Percentiles rank a stretch among this genome's conserved stretches.
These are phyloP conservation scores for Helotiales sp. DNA, from an alignment of 2,329 filamentous ascomycete species.

Conservation along the genomic window DNA sequence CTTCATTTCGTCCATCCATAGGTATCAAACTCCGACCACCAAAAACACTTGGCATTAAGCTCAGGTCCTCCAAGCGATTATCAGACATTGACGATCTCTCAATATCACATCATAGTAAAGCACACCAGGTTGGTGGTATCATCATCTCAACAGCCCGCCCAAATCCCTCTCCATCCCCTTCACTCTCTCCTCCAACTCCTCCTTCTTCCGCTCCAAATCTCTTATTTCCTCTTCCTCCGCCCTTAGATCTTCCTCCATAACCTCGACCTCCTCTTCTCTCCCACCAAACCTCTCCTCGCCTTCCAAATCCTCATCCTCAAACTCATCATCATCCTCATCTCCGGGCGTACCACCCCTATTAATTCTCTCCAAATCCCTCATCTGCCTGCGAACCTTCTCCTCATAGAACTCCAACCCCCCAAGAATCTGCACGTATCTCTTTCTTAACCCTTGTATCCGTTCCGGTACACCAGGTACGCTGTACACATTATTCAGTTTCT, in stretches of 20 bases:
- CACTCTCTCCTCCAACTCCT: conserved; percentile 65
- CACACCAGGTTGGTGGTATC: background rate
- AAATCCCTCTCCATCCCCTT: conserved; percentile 71
- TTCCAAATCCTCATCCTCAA: conserved; percentile 55
- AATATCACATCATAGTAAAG: background rate
- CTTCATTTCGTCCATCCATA: background rate
- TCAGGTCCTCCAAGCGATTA: background rate
- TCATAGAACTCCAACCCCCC: conserved; percentile 83
- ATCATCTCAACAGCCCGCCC: conserved; percentile 55
- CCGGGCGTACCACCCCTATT: conserved; percentile 66
- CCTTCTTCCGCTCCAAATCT: conserved; percentile 67
- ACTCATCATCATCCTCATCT: conserved; percentile 60
- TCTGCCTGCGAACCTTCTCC: conserved; percentile 76
- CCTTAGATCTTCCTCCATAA: conserved; percentile 72
- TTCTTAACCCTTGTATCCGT: conserved; percentile 73
- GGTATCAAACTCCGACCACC: conserved; percentile 8
- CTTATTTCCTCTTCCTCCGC: conserved; percentile 71
- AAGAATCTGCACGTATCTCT: conserved; percentile 71
- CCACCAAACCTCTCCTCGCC: conserved; percentile 51
- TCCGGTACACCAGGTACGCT: conserved; percentile 79
- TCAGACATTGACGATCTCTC: background rate
- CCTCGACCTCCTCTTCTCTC: conserved; percentile 46
- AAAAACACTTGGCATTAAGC: background rate
- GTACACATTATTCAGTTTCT: conserved; percentile 89
- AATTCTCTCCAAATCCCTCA: conserved; percentile 73